These are phyloP conservation scores for Eucalyptus albens DNA, from an alignment of 345 rosid species.

Conservation along the genomic window DNA sequence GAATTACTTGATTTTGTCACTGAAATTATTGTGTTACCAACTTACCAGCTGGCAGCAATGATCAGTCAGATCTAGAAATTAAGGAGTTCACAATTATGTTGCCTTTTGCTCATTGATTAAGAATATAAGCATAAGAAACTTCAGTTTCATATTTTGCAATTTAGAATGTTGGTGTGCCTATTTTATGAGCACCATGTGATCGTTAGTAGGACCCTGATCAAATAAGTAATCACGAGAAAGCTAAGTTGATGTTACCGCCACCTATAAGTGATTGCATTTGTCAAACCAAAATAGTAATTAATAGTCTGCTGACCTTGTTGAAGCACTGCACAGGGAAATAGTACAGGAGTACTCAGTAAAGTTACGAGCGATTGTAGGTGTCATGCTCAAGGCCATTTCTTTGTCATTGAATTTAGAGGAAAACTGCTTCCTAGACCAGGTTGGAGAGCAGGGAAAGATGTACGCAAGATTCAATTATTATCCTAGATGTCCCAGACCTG, in stretches of 20 bases:
- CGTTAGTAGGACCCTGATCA: neutral
- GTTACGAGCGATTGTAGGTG: neutral
- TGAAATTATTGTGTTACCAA: neutral
- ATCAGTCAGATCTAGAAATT: neutral
- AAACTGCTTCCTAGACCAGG: neutral
- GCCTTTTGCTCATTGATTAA: neutral
- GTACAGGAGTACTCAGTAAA: neutral
- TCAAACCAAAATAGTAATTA: neutral
- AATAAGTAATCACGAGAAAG: neutral
- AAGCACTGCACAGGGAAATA: neutral
- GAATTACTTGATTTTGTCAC: neutral
- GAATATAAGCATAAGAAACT: neutral
- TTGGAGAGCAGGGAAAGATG: neutral
- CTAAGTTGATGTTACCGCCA: neutral
- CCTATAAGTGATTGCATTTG: neutral
- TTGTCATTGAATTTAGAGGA: constrained; percentile 11
- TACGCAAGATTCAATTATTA: constrained; percentile 5
- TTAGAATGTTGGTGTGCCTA: neutral
- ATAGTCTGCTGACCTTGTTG: neutral
- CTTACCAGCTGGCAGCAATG: neutral
- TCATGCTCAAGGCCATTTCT: constrained; percentile 4
- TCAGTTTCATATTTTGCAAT: neutral
- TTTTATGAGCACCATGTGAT: neutral
- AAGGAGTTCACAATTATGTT: neutral
- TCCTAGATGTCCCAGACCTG: constrained; percentile 4